These are phyloP conservation scores for Xylaria intraflava DNA, from an alignment of 495 filamentous ascomycete species.

Conservation along the genomic window DNA sequence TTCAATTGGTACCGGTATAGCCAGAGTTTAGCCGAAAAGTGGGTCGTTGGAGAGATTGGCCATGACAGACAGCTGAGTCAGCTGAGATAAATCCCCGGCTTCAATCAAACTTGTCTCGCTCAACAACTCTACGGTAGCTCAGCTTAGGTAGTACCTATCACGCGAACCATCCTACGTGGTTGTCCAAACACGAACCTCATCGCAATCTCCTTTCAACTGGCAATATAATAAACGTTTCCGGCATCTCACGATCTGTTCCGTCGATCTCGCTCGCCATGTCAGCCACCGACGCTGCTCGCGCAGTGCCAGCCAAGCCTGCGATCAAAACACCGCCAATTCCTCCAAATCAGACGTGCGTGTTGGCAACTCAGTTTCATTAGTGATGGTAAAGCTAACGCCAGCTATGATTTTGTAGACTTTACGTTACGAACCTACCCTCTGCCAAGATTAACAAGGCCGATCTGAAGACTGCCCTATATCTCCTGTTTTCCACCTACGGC, in stretches of 20 bases:
- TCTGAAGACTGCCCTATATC: conserved; percentile 77
- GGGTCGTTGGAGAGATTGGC: too few relatives aligned
- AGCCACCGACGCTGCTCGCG: conserved; percentile 10
- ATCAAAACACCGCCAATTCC: conserved; percentile 41
- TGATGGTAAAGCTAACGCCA: conserved; percentile 24
- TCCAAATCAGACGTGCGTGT: conserved; percentile 67
- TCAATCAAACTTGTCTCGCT: background rate
- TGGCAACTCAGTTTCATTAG: background rate
- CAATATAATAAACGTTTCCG: background rate
- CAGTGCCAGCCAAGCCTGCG: conserved; percentile 16
- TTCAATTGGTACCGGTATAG: too few relatives aligned
- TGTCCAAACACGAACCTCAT: background rate
- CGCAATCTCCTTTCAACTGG: background rate
- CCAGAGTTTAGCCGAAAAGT: too few relatives aligned
- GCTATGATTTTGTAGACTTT: conserved; percentile 52
- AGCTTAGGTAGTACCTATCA: too few relatives aligned
- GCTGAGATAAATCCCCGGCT: too few relatives aligned
- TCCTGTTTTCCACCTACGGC: conserved; percentile 89
- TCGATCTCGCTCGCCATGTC: conserved; percentile 11
- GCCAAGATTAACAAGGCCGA: conserved; percentile 82
- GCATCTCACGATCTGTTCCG: background rate
- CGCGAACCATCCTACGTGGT: background rate
- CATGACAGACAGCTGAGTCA: too few relatives aligned
- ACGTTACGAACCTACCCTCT: conserved; percentile 73
- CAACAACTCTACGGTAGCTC: too few relatives aligned